A percentile compares a stretch with the other conserved stretches of the same genome.
These are phyloP conservation scores for Stevia rebaudiana DNA, from an alignment of 140 eudicot genomes.

Conservation along the genomic window DNA sequence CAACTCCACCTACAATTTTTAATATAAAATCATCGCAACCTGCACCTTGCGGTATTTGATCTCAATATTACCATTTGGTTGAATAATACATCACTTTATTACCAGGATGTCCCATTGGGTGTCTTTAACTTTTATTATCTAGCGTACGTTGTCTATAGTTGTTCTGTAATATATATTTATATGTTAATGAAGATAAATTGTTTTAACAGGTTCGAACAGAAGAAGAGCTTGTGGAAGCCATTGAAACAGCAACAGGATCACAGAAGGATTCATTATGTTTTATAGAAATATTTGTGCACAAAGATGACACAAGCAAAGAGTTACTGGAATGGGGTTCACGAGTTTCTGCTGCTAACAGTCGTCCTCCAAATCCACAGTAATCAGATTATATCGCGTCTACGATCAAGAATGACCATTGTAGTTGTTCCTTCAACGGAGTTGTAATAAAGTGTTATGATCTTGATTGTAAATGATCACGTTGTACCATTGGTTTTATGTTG, in stretches of 20 bases:
- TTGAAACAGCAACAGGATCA: constrained; percentile 44
- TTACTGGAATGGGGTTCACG: constrained; percentile 91
- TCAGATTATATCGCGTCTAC: background rate
- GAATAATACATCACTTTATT: no score
- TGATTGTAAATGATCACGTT: background rate
- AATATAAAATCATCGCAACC: no score
- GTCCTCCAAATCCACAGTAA: constrained; percentile 81
- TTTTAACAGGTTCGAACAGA: constrained; percentile 59
- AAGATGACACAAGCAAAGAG: constrained; percentile 85
- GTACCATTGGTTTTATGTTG: background rate
- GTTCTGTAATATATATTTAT: background rate
- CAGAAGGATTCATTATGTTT: constrained; percentile 68
- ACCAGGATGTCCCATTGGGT: no score
- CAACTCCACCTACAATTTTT: no score
- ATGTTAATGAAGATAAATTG: background rate
- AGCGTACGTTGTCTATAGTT: background rate
- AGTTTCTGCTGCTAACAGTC: constrained; percentile 73
- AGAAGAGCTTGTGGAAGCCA: constrained; percentile 68
- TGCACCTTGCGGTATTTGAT: no score
- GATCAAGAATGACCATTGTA: background rate
- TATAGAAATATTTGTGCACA: constrained; percentile 70
- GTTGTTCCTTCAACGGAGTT: background rate
- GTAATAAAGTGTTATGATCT: background rate
- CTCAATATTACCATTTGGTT: no score
- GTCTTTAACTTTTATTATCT: no score